These are phyloP conservation scores for Trichosanthes cucumerina DNA, from an alignment of 306 rosid genomes.

Conservation along the genomic window DNA sequence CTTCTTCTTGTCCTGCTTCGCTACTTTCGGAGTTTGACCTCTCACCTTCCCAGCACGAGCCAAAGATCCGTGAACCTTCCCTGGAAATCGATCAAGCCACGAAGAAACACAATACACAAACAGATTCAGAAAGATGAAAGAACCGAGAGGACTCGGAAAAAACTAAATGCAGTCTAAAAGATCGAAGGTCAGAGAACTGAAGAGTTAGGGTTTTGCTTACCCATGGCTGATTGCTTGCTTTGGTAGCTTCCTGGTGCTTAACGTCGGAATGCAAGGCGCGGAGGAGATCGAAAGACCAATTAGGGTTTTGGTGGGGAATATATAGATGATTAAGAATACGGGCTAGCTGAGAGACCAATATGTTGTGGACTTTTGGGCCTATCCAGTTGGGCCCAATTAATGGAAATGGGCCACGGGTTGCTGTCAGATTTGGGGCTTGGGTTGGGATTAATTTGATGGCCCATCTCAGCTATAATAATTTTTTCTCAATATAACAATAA, in stretches of 20 bases:
- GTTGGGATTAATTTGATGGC: too few species aligned
- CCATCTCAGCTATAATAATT: too few species aligned
- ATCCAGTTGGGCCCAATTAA: neutral
- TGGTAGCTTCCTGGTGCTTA: neutral
- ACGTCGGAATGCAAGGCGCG: neutral
- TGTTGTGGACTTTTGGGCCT: neutral
- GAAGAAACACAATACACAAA: neutral
- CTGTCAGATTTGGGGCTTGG: too few species aligned
- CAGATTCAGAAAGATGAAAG: neutral
- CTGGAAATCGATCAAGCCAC: conserved; percentile 17
- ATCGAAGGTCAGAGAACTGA: neutral
- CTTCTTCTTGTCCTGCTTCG: conserved; percentile 63
- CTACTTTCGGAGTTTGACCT: conserved; percentile 60
- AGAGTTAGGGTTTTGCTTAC: conserved; percentile 4
- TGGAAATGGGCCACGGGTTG: neutral
- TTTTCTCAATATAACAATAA: too few species aligned
- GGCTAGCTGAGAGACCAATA: neutral
- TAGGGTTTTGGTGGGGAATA: neutral
- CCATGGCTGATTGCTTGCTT: conserved; percentile 5
- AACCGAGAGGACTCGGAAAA: neutral
- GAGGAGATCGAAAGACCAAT: neutral
- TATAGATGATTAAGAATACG: neutral
- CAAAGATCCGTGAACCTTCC: conserved; percentile 57
- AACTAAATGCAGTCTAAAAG: neutral
- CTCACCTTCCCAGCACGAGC: conserved; percentile 68